These are phyloP conservation scores for Fusarium sp. DNA, from an alignment of 2,329 filamentous ascomycete species.

Conservation along the genomic window DNA sequence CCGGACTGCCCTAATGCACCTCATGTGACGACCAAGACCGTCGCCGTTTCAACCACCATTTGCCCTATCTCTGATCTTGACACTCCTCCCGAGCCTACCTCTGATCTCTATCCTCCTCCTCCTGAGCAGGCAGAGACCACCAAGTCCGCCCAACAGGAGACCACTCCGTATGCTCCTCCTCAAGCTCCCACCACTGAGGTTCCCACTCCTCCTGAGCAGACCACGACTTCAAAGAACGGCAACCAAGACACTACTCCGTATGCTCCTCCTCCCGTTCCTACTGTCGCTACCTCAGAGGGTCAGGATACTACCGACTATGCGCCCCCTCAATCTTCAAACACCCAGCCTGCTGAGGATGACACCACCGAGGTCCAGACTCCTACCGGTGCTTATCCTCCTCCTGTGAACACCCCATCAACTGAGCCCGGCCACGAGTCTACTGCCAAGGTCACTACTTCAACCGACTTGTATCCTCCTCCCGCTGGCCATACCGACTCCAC, in stretches of 20 bases:
- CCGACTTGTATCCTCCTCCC: conserved; percentile 28
- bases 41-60: conserved; percentile 11
- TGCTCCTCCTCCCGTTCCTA: conserved; percentile 18
- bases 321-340: conserved; percentile 21
- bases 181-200: neutral
- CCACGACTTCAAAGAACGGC: neutral
- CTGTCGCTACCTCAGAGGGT: conserved; percentile 22
- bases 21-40: conserved; percentile 1
- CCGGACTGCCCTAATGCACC: neutral
- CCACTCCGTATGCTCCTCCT: conserved; percentile 15
- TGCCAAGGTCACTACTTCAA: conserved; percentile 11
- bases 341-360: conserved; percentile 15
- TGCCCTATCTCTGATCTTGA: conserved; percentile 1
- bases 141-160: conserved; percentile 20
- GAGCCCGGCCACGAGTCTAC: conserved; percentile 4
- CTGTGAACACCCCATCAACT: neutral
- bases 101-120: conserved; percentile 2
- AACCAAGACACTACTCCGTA: conserved; percentile 17
- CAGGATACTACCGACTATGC: conserved; percentile 18
- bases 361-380: conserved; percentile 7
- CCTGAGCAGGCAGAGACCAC: conserved; percentile 1
- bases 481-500: conserved; percentile 16
- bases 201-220: conserved; percentile 8
- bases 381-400: conserved; percentile 10
- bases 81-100: neutral